Percentiles rank a stretch among this genome's conserved stretches.
Conservation (phyloP, 176 grass and related monocot genomes). For the Puccinellia tenuiflora region DNA sequence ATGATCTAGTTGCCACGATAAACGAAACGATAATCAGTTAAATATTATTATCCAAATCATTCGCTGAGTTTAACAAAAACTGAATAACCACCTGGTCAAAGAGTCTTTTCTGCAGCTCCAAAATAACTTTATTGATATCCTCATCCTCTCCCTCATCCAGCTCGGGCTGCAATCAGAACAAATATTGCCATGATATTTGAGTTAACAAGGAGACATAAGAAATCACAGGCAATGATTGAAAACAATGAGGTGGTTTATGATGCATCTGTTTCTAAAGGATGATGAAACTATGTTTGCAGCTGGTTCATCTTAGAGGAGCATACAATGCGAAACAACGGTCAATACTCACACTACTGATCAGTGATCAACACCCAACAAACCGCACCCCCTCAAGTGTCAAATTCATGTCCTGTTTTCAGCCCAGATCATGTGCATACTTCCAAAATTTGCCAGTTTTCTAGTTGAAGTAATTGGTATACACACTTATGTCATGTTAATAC, state of each 20-base stretch:
- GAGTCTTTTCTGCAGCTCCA: conserved; percentile 57
- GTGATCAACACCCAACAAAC: neutral
- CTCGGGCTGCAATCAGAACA: conserved; percentile 43
- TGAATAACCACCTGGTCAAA: conserved; percentile 44
- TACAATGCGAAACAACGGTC: neutral
- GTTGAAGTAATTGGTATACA: neutral
- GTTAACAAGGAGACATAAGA: neutral
- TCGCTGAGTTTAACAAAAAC: neutral
- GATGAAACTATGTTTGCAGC: neutral
- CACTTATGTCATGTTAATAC: neutral
- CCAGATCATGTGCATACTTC: neutral
- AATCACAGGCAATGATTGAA: neutral
- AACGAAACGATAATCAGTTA: neutral
- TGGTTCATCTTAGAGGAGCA: neutral
- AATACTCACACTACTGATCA: conserved; percentile 4
- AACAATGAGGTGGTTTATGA: neutral
- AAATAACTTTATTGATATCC: conserved; percentile 52
- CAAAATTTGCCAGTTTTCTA: neutral
- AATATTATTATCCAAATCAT: neutral
- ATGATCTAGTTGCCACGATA: neutral
- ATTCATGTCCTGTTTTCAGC: no score
- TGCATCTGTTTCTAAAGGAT: neutral
- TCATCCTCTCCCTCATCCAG: conserved; percentile 53
- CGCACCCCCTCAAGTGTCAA: neutral
- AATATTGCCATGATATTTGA: neutral